Conservation (phyloP, 257 asterid species). For the Nicotiana otophora region DNA sequence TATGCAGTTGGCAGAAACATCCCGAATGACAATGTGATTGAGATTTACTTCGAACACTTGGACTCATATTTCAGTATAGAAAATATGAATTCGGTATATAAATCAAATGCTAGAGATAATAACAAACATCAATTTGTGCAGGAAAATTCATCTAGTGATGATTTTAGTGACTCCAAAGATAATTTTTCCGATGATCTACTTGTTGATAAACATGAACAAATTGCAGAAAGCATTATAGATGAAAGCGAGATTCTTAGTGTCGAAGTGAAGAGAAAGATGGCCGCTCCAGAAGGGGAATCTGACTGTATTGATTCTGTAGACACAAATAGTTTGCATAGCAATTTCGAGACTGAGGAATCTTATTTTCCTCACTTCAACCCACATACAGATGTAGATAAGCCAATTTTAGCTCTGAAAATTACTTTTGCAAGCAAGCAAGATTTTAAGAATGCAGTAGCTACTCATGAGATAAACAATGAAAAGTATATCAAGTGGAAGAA, state of each 20-base stretch:
- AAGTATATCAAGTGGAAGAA: too few species aligned
- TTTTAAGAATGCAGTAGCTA: too few species aligned
- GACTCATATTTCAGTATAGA: too few species aligned
- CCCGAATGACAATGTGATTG: background rate
- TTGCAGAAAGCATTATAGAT: too few species aligned
- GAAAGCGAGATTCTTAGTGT: background rate
- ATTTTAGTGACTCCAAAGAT: background rate
- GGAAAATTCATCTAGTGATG: background rate
- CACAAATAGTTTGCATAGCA: background rate
- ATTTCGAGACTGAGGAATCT: too few species aligned
- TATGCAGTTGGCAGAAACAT: background rate
- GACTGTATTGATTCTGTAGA: background rate
- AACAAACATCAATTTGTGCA: background rate
- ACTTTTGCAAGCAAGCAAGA: too few species aligned
- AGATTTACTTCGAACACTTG: background rate
- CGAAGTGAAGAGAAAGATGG: background rate
- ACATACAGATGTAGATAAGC: too few species aligned
- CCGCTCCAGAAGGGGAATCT: background rate
- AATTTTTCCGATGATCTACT: background rate
- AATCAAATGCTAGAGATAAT: too few species aligned
- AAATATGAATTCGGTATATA: too few species aligned
- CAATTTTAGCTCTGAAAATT: too few species aligned
- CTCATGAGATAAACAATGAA: too few species aligned
- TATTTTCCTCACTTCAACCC: too few species aligned
- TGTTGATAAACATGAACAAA: background rate